A percentile compares a stretch with the other conserved stretches of the same genome.
Evolutionary conservation across 768 basidiomycete genomes (phyloP).

Genomic region (Kwoniella shandongensis): DNA sequence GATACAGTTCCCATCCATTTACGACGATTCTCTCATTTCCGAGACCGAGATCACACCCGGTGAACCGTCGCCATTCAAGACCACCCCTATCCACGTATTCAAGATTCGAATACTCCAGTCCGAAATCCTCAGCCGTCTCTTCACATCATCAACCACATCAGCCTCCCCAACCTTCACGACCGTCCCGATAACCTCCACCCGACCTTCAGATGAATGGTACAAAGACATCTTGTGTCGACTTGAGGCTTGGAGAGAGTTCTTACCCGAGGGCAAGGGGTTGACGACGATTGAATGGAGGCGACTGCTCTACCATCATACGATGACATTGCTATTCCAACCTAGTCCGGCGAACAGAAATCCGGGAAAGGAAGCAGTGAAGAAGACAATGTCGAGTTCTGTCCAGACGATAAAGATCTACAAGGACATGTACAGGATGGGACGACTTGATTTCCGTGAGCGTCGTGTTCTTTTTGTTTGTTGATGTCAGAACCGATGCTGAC

Average conservation of each 20-base stretch:
- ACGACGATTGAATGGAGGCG: constrained; percentile 14
- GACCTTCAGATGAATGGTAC: constrained; percentile 17
- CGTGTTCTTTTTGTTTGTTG: too few species aligned
- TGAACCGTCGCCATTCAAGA: constrained; percentile 10
- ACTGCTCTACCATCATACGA: constrained; percentile 13
- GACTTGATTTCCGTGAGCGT: constrained; percentile 20
- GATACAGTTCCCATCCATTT: constrained; percentile 9
- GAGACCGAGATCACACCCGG: neutral
- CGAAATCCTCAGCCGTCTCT: constrained; percentile 20
- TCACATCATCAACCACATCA: neutral
- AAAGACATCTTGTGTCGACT: constrained; percentile 5
- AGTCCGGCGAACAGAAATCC: constrained; percentile 14
- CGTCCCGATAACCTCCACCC: neutral
- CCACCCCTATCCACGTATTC: constrained; percentile 16
- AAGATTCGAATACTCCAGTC: constrained; percentile 21
- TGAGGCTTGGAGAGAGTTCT: constrained; percentile 6
- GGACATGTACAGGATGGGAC: constrained; percentile 17
- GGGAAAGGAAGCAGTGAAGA: neutral
- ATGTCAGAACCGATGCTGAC: too few species aligned
- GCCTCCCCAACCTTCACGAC: too few species aligned
- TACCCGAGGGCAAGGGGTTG: constrained; percentile 3
- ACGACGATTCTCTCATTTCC: constrained; percentile 13
- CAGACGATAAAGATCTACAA: constrained; percentile 19
- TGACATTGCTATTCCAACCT: constrained; percentile 18
- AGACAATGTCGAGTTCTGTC: constrained; percentile 4